Evolutionary conservation across 2,329 filamentous ascomycete species (phyloP), one percentile per base, ranked within the genome.

Genomic region (Aspergillus pseudoviridinutans): DNA sequence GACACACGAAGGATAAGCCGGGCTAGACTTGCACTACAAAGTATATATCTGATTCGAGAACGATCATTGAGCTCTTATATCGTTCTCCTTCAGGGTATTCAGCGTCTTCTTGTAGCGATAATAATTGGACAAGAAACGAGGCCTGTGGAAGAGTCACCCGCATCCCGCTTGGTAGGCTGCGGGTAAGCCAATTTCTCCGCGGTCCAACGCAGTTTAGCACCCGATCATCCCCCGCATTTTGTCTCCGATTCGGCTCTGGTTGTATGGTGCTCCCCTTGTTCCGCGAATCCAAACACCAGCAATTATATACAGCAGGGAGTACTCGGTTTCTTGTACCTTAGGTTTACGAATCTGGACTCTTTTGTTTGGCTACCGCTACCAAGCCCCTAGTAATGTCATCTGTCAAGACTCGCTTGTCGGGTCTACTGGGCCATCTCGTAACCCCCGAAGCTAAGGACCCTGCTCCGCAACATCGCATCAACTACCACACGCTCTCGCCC

Each of bases 401-500:
- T 44, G 61, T 67, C 22, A 68, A 64, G 32, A 59, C 60, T 54
- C 65, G 69, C 17, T 61, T 73, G 42, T 68, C 67, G 24, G 66
- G 66, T 50, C 54, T 73, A 28, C 61, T 71, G 6, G 66, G 67
- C 51, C 71, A 74, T 53, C 62, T 74, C 22, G 47, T 60, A 32
- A 61, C 64, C 41, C 49, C 59, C 51, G 73, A 75, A 14, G 50
- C 64, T 49, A 61, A 56, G 27, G 56, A 49, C 32, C 28, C 53
- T 42, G 35, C 53, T 14, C 46, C 56, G n/a, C 54, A 65, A 55
- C 71, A 71, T 50, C 74, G 69, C 53, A 71, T 75, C 55, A 78
- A 75, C 53, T 64, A 77, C 63, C 71, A 78, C 74, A 85, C 88
- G 17, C 84, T 97, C 29, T 92, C 91, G 1, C 93, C 93, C 0